phyloP scores from a whole-genome alignment of 176 grass and related monocot genomes.

The Aegilops tauschii region DNA sequence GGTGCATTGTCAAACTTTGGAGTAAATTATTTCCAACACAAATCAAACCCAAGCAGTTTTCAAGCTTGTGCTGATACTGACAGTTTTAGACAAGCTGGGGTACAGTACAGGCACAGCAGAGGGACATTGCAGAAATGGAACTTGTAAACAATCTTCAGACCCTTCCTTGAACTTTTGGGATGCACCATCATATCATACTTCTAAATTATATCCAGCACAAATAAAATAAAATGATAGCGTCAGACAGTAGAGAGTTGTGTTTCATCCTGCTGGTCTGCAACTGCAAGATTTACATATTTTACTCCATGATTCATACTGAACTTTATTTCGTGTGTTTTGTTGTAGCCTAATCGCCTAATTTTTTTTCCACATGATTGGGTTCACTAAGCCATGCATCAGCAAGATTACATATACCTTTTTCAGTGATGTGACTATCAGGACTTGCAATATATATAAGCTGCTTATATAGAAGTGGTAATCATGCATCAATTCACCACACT shows the following conservation, averaged over 20 bases:
- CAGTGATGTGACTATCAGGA: neutral
- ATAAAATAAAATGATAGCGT: neutral
- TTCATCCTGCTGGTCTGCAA: neutral
- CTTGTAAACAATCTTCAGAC: too few species aligned
- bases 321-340: too few species aligned
- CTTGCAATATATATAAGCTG: neutral
- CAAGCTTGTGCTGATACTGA: neutral
- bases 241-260: neutral
- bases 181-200: neutral
- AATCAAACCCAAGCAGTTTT: neutral
- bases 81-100: neutral
- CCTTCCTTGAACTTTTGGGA: slow-evolving; percentile 8
- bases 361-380: neutral
- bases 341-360: neutral
- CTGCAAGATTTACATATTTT: too few species aligned
- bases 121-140: too few species aligned
- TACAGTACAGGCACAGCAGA: too few species aligned
- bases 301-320: too few species aligned
- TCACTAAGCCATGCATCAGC: neutral
- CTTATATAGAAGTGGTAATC: slow-evolving; percentile 20
- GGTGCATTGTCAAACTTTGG: neutral
- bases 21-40: neutral
- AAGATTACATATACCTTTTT: neutral
- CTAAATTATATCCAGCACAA: neutral
- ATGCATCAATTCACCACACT: too few species aligned